Evolutionary conservation across 306 rosid genomes (phyloP), one percentile per base, ranked within the genome.

Genomic region (Datisca glomerata): DNA sequence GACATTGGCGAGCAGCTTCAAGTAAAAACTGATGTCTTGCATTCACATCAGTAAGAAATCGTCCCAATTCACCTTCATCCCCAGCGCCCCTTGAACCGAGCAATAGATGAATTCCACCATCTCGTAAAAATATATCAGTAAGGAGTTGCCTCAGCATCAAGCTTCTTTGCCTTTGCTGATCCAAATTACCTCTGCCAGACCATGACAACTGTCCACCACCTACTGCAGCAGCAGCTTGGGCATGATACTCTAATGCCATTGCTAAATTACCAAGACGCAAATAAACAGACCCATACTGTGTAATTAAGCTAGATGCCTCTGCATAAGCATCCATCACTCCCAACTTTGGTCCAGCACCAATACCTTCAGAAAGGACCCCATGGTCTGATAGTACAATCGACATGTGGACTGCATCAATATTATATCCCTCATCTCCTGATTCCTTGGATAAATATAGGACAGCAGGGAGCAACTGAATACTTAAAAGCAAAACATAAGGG

Each of bases 61-160:
- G 76, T 22, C 73, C 69, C 55, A 89, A 64, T 62, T 89, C 81
- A 62, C 98, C 95, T 78, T 84, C 97, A 74, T 83, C 98, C 44
- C 95, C 98, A 11, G 84, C 50, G 53, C 93, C 95, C 53, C 98
- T 77, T 54, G 91, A 56, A 55, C 98, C 98, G 63, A 89, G 93
- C 53, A 89, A 59, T 42, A 89, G 86, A 64, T 77, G 75, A 53
- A 77, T 68, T 41, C 98, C 98, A 40, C 86, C 75, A 64, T 89
- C 95, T 56, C 82, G 70, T 64, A 80, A 65, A 69, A 89, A 53
- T 41, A 89, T 56, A 65, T 89, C 95, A 9, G 81, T 78, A 39
- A 89, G 79, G 63, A 89, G 95, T 69, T 89, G 98, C 77, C 80
- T 89, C 73, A 89, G 74, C 95, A 89, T 83, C 81, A 80, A 54